Percentiles rank a stretch among this genome's conserved stretches.
These are phyloP conservation scores for Fusarium heterosporum DNA, from an alignment of 2,329 filamentous ascomycete species.

Conservation along the genomic window DNA sequence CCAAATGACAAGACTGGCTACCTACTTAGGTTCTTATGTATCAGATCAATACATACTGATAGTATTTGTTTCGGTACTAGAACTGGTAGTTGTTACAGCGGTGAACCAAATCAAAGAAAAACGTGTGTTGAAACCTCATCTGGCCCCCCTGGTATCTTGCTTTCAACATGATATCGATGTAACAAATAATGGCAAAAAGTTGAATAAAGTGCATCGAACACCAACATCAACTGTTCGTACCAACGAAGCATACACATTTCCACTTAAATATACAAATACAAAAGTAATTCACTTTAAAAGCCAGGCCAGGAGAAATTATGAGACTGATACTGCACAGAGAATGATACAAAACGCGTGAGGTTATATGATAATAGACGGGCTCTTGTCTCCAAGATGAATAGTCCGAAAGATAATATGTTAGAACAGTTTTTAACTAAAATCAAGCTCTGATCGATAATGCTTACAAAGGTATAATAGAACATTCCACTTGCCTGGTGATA, in stretches of 20 bases:
- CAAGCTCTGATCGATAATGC: background rate
- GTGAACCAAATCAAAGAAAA: background rate
- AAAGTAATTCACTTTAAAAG: background rate
- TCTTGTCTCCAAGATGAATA: background rate
- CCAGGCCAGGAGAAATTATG: background rate
- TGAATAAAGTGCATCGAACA: background rate
- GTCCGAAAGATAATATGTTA: background rate
- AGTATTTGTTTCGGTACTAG: too few species aligned
- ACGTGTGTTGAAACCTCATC: background rate
- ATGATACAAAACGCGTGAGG: conserved; percentile 24
- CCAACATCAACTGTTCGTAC: background rate
- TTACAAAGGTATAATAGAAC: background rate
- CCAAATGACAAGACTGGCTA: background rate
- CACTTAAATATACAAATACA: background rate
- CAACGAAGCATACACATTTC: background rate
- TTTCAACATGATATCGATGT: background rate
- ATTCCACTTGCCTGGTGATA: background rate
- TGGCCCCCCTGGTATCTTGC: background rate
- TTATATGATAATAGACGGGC: conserved; percentile 20
- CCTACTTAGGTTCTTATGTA: too few species aligned
- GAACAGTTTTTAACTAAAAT: background rate
- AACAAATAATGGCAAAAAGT: conserved; percentile 1
- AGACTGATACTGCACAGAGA: conserved; percentile 20
- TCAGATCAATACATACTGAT: too few species aligned
- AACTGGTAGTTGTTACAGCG: background rate